Conservation (phyloP, 1,284 basidiomycete species). For the Bjerkandera adusta region DNA sequence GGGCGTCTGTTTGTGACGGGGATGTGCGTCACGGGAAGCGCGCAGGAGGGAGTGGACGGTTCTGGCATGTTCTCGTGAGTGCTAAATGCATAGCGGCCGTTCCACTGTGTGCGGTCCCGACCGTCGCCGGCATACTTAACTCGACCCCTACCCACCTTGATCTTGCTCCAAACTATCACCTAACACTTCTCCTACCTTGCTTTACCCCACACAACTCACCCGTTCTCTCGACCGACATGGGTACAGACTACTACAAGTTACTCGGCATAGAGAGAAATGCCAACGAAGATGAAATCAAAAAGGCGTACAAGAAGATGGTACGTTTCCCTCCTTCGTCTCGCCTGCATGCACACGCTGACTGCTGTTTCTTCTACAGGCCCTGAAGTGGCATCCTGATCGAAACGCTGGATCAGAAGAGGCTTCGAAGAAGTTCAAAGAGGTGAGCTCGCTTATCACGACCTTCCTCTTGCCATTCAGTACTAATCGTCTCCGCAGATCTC, state of each 20-base stretch:
- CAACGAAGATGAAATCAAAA: constrained; percentile 61
- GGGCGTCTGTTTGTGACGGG: background rate
- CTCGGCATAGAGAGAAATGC: constrained; percentile 77
- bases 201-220: constrained; percentile 3
- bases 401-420: constrained; percentile 84
- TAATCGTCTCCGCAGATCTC: constrained; percentile 59
- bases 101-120: constrained; percentile 8
- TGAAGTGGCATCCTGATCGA: constrained; percentile 74
- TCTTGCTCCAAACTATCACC: constrained; percentile 3
- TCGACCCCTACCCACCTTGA: background rate
- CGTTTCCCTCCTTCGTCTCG: constrained; percentile 10
- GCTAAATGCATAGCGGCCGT: constrained; percentile 3
- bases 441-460: constrained; percentile 28
- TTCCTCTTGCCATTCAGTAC: background rate
- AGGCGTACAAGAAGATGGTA: constrained; percentile 50
- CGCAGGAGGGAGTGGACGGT: background rate
- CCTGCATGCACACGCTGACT: constrained; percentile 12
- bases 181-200: constrained; percentile 2
- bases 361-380: constrained; percentile 35
- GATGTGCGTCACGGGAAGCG: background rate
- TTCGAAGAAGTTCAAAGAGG: constrained; percentile 92
- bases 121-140: constrained; percentile 15
- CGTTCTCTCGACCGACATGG: constrained; percentile 44
- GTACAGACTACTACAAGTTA: constrained; percentile 80
- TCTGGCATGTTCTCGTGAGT: constrained; percentile 20